A percentile compares a stretch with the other conserved stretches of the same genome.
Evolutionary conservation across 129 eudicot genomes (phyloP).

Genomic region (Tagetes erecta): DNA sequence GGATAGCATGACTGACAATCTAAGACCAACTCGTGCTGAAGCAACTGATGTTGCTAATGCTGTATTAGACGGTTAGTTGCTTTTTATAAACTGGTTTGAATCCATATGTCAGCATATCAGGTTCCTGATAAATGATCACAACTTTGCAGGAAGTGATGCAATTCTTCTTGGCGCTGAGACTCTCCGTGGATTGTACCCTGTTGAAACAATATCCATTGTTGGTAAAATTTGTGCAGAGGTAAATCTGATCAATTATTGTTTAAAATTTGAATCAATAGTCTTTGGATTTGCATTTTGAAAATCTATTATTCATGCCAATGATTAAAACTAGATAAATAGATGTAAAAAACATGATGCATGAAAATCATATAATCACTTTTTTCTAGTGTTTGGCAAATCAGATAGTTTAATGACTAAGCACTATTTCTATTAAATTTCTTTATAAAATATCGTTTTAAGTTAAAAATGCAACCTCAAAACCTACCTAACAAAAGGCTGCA

Average conservation of each 20-base stretch:
- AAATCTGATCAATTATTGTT: conserved; percentile 10
- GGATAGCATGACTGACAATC: conserved; percentile 75
- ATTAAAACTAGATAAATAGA: not conserved
- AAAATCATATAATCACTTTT: not conserved
- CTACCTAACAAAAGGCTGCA: not conserved
- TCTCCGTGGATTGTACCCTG: conserved; percentile 67
- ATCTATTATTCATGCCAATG: not conserved
- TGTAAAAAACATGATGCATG: not conserved
- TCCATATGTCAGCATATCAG: conserved; percentile 9
- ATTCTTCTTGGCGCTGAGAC: conserved; percentile 88
- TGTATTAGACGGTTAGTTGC: conserved; percentile 56
- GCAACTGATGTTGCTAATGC: conserved; percentile 91
- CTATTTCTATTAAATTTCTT: too few species aligned
- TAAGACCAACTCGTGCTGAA: conserved; percentile 81
- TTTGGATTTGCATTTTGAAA: not conserved
- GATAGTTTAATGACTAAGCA: not conserved
- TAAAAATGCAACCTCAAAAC: not conserved
- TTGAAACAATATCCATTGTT: conserved; percentile 61
- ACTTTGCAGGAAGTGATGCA: conserved; percentile 65
- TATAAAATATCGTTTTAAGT: not conserved
- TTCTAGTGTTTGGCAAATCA: not conserved
- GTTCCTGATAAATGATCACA: conserved; percentile 3
- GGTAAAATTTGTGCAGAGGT: conserved; percentile 75
- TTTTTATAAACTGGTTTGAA: conserved; percentile 2
- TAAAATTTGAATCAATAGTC: not conserved